Evolutionary conservation across 2,329 filamentous ascomycete species (phyloP).

Genomic region (Sporothrix euskadiensis): DNA sequence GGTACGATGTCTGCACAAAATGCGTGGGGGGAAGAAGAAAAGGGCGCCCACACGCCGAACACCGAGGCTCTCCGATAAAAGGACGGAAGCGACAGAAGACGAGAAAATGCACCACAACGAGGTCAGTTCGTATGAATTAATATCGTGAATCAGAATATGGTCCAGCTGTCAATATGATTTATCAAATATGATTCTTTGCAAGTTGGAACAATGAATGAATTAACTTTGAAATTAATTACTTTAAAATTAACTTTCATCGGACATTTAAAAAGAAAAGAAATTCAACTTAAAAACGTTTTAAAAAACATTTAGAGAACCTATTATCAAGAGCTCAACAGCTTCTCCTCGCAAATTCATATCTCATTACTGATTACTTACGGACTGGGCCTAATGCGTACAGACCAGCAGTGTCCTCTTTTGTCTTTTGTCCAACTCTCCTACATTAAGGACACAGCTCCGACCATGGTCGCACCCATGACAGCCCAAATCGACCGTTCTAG

Average conservation of each 20-base stretch:
- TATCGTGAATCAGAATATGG: too few species aligned
- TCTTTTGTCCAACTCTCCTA: not conserved
- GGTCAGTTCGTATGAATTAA: too few species aligned
- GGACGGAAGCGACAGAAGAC: not conserved
- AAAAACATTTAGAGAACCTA: too few species aligned
- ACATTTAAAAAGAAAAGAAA: too few species aligned
- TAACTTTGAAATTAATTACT: too few species aligned
- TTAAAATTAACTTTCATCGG: too few species aligned
- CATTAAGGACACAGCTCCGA: not conserved
- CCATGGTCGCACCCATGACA: not conserved
- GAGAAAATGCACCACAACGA: not conserved
- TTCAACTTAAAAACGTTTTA: not conserved
- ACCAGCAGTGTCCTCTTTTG: too few species aligned
- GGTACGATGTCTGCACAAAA: not conserved
- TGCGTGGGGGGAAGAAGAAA: not conserved
- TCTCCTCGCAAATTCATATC: not conserved
- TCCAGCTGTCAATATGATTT: too few species aligned
- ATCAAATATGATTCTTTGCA: too few species aligned
- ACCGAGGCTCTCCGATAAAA: conserved; percentile 21
- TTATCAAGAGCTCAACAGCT: not conserved
- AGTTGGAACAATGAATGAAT: too few species aligned
- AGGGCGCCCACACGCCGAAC: conserved; percentile 14
- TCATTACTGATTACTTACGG: conserved; percentile 3
- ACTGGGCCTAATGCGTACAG: not conserved
- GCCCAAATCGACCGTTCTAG: not conserved